Evolutionary conservation across 257 asterid genomes (phyloP).

Genomic region (Cinchona pubescens): DNA sequence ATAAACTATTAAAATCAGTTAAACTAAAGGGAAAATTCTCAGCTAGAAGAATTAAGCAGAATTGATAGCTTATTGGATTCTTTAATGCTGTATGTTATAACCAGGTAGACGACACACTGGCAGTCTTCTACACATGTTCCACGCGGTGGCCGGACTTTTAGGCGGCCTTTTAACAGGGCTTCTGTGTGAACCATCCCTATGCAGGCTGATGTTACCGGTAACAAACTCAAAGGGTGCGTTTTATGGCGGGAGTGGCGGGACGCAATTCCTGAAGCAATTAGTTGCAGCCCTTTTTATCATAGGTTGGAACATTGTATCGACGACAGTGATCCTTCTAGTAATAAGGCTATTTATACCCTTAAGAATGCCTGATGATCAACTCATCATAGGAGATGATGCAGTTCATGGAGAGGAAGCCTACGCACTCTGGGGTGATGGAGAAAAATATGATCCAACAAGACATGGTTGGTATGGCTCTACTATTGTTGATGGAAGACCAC

Average conservation of each 20-base stretch:
- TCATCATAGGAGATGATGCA: conserved; percentile 85
- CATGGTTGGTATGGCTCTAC: conserved; percentile 58
- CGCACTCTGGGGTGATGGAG: conserved; percentile 96
- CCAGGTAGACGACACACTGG: conserved; percentile 88
- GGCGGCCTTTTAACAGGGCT: conserved; percentile 85
- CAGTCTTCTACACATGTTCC: conserved; percentile 89
- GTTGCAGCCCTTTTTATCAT: conserved; percentile 70
- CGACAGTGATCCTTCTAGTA: conserved; percentile 54
- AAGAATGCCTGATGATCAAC: conserved; percentile 82
- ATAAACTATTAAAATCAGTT: not conserved
- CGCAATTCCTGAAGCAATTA: conserved; percentile 56
- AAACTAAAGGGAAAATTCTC: too few relatives aligned
- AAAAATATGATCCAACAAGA: conserved; percentile 54
- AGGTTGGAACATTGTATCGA: conserved; percentile 68
- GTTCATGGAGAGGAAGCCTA: conserved; percentile 95
- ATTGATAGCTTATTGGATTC: not conserved
- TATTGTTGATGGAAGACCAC: conserved; percentile 33
- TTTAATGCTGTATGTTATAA: not conserved
- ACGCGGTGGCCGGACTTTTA: conserved; percentile 77
- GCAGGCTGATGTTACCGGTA: conserved; percentile 64
- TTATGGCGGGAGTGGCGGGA: conserved; percentile 56
- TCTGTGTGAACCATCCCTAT: conserved; percentile 69
- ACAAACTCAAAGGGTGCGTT: conserved; percentile 65
- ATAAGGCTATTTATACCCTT: conserved; percentile 57
- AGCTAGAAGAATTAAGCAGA: not conserved